Conservation (phyloP, 2,329 filamentous ascomycete species). For the Pestalotiopsis sp. region DNA sequence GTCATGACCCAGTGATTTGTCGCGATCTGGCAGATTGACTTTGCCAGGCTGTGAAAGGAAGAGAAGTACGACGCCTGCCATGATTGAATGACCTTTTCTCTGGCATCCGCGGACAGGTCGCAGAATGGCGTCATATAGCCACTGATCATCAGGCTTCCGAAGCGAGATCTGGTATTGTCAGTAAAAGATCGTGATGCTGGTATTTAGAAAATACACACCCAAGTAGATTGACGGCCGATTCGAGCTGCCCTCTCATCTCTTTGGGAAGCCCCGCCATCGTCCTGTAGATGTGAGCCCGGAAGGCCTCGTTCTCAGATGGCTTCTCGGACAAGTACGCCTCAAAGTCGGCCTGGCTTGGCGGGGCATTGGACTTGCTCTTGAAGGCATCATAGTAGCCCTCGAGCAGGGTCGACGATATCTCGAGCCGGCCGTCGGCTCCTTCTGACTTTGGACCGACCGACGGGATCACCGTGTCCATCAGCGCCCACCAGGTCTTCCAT, state of each 20-base stretch:
- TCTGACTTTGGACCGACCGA: constrained; percentile 35
- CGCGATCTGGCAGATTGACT: constrained; percentile 43
- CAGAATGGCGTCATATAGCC: constrained; percentile 52
- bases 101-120: constrained; percentile 47
- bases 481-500: constrained; percentile 35
- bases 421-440: constrained; percentile 22
- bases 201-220: not conserved
- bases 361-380: constrained; percentile 17
- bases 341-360: constrained; percentile 29
- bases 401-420: constrained; percentile 37
- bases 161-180: constrained; percentile 42
- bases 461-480: constrained; percentile 46
- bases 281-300: constrained; percentile 41
- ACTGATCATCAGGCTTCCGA: constrained; percentile 54
- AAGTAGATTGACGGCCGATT: constrained; percentile 1
- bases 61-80: constrained; percentile 53
- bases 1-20: constrained; percentile 49
- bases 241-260: constrained; percentile 10
- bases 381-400: constrained; percentile 32
- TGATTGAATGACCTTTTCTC: constrained; percentile 48
- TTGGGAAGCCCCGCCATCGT: constrained; percentile 17
- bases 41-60: constrained; percentile 45
- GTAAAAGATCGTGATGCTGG: not conserved
- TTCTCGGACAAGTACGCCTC: constrained; percentile 42
- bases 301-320: constrained; percentile 42